Base-by-base conservation (phyloP, 495 filamentous ascomycete genomes). In the Neurospora terricola region DNA sequence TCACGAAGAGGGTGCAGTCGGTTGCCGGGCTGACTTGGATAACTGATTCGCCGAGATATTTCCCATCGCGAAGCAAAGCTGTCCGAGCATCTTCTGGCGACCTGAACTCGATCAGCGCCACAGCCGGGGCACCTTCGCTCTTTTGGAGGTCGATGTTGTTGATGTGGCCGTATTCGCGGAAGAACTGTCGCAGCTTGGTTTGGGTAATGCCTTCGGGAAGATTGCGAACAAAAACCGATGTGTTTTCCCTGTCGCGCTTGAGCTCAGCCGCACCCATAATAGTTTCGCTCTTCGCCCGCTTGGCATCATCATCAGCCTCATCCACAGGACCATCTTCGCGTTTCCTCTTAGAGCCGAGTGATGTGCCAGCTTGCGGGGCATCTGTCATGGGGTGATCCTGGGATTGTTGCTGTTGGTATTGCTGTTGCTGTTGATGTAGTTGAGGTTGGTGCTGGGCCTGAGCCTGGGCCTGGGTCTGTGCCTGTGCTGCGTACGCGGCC, bases 231-330 rank as follows among this genome's bases (percentile, higher is more conserved):
- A 96, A 88, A 37, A 97, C 88, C 0, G 93, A 93, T 4, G 93
- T 91, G 79, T 97, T 90, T 76, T 99, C 96, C 45, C 96, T 90
- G 80, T 98, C 94, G 38, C 96, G 90, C 76, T 91, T 93, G 30
- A 87, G 82, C 8, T 82, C 75, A 10, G 73, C 77, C 3, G 54
- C 54, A 27, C 76, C 73, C n/a, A 85, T 84, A 43, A 85, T 84
- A 14, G 83, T 73, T 37, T 80, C 78, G 72, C 78, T 87, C 76
- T 88, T 90, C 6, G 82, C 80, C 66, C 90, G 90, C 82, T 93
- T 94, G 74, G 75, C 85, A 16, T 80, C 79, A 48, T 77, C 77
- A 42, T 85, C 83, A 10, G 77, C 74, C 11, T 73, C 75, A 37
- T 87, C 88, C 9, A 87, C 87, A 2, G 78, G 73, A 30, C 78